phyloP scores from a whole-genome alignment of 2,329 filamentous ascomycete species.

The Penicillium digitatum region DNA sequence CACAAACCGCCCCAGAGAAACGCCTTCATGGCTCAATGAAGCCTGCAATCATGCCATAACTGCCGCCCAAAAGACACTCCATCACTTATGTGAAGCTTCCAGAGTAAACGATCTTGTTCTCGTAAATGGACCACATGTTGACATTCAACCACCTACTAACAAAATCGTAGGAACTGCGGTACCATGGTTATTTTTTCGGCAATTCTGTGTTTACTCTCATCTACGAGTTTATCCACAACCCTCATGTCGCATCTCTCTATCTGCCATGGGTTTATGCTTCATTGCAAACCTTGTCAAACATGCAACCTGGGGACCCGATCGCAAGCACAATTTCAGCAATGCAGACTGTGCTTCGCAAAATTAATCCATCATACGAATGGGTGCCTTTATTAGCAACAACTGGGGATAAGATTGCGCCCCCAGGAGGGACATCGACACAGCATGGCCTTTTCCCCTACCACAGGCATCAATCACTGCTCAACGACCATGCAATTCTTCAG shows the following conservation, averaged over 20 bases:
- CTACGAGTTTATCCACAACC: conserved; percentile 44
- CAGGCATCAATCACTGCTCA: not conserved
- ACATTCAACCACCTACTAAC: not conserved
- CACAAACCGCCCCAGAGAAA: conserved; percentile 23
- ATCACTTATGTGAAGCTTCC: conserved; percentile 41
- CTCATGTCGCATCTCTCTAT: conserved; percentile 35
- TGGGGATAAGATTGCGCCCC: not conserved
- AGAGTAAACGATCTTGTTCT: conserved; percentile 40
- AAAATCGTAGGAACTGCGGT: conserved; percentile 40
- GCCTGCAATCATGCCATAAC: conserved; percentile 44
- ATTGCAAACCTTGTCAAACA: conserved; percentile 36
- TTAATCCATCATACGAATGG: conserved; percentile 33
- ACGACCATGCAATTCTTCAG: not conserved
- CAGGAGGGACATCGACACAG: not conserved
- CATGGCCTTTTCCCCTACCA: not conserved
- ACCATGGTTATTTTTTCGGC: conserved; percentile 45
- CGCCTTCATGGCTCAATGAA: conserved; percentile 42
- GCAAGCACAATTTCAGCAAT: conserved; percentile 30
- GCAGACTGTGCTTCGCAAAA: conserved; percentile 32
- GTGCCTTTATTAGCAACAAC: not conserved
- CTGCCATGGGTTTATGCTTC: conserved; percentile 44
- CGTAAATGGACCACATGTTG: conserved; percentile 22
- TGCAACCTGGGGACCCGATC: conserved; percentile 32
- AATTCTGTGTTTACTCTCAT: conserved; percentile 43
- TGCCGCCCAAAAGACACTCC: conserved; percentile 42